phyloP scores from a whole-genome alignment of 352 stramenopile species.

The Elongisporangium prolatum region DNA sequence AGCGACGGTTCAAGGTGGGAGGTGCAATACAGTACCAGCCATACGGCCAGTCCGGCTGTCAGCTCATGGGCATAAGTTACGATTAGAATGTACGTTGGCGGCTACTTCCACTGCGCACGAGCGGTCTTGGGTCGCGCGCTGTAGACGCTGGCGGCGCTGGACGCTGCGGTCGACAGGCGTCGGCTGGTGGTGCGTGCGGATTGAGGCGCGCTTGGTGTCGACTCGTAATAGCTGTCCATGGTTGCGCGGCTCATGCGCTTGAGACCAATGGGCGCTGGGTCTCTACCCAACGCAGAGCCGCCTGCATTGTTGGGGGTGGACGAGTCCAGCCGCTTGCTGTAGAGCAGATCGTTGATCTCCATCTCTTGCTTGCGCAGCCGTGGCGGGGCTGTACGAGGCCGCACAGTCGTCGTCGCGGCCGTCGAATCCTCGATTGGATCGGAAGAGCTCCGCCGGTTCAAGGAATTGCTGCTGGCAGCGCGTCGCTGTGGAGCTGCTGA shows the following conservation, averaged over 20 bases:
- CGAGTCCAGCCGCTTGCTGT: conserved; percentile 36
- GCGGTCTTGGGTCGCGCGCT: conserved; percentile 15
- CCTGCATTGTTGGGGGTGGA: background rate
- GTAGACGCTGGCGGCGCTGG: background rate
- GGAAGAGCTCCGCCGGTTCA: background rate
- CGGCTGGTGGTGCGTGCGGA: background rate
- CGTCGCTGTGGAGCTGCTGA: background rate
- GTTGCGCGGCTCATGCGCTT: conserved; percentile 12
- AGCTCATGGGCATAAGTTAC: background rate
- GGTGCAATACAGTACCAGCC: too few species aligned
- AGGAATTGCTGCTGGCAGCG: conserved; percentile 1
- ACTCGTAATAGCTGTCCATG: conserved; percentile 11
- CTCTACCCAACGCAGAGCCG: conserved; percentile 5
- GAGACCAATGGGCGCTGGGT: background rate
- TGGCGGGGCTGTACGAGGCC: conserved; percentile 38
- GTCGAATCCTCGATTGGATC: background rate
- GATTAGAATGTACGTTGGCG: background rate
- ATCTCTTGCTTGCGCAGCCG: conserved; percentile 31
- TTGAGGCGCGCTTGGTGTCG: background rate
- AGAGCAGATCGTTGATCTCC: conserved; percentile 35
- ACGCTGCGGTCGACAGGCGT: background rate
- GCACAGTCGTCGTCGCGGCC: background rate
- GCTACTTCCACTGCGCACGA: conserved; percentile 52
- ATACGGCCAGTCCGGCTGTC: background rate
- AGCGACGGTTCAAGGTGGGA: conserved; percentile 2